A percentile compares a stretch with the other conserved stretches of the same genome.
Evolutionary conservation across 1,284 basidiomycete genomes (phyloP).

Genomic region (Ganoderma lingzhi): DNA sequence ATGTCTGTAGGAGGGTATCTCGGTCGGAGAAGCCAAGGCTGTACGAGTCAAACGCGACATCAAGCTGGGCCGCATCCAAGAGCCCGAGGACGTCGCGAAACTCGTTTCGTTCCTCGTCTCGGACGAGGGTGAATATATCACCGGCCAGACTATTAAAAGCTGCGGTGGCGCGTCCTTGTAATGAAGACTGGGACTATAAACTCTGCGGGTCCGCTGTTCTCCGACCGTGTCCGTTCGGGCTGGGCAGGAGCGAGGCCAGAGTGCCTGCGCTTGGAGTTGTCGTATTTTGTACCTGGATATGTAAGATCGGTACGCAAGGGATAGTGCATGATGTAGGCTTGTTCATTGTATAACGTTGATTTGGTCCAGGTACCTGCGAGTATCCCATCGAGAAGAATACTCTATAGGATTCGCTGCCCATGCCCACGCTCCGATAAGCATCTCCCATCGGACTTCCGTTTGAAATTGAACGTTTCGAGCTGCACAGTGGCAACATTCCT

Average conservation of each 20-base stretch:
- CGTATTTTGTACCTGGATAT: neutral
- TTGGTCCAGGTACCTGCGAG: neutral
- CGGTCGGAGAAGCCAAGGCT: slow-evolving; percentile 43
- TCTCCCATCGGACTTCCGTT: too few species aligned
- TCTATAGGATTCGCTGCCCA: too few species aligned
- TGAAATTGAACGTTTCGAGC: too few species aligned
- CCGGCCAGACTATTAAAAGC: slow-evolving; percentile 49
- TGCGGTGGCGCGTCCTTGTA: slow-evolving; percentile 44
- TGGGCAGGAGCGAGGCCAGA: slow-evolving; percentile 23
- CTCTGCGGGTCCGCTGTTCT: neutral
- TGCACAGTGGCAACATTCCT: too few species aligned
- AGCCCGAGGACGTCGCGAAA: slow-evolving; percentile 50
- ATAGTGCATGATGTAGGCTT: neutral
- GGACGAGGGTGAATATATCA: slow-evolving; percentile 49
- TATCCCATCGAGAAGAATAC: neutral
- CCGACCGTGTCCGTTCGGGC: neutral
- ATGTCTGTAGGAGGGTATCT: slow-evolving; percentile 37
- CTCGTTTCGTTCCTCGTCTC: slow-evolving; percentile 54
- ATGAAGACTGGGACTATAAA: neutral
- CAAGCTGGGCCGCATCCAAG: slow-evolving; percentile 44
- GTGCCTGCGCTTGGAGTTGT: slow-evolving; percentile 19
- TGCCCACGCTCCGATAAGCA: too few species aligned
- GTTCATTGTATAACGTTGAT: neutral
- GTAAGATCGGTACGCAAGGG: neutral
- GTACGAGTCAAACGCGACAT: slow-evolving; percentile 42